These are phyloP conservation scores for Leucocoprinus leucothites DNA, from an alignment of 768 basidiomycete species.

Conservation along the genomic window DNA sequence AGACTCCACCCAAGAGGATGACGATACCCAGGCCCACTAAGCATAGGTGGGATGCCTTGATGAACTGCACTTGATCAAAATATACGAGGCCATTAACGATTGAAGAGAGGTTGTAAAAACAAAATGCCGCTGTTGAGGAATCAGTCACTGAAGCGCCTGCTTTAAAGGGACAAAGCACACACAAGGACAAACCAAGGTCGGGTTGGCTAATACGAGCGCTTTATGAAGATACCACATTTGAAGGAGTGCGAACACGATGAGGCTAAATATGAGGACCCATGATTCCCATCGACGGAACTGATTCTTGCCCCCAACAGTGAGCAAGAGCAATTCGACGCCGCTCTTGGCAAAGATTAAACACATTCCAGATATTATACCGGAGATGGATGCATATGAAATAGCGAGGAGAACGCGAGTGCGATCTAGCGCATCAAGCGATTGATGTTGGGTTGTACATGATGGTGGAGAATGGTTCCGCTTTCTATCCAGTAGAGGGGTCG, in stretches of 20 bases:
- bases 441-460: conserved; percentile 15
- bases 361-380: conserved; percentile 89
- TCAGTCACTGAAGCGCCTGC: conserved; percentile 16
- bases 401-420: conserved; percentile 65
- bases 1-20: conserved; percentile 81
- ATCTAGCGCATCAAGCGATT: conserved; percentile 24
- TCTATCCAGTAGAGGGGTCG: conserved; percentile 53
- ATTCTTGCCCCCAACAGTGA: conserved; percentile 72
- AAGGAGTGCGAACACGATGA: conserved; percentile 71
- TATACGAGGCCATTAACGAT: conserved; percentile 90
- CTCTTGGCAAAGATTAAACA: conserved; percentile 93
- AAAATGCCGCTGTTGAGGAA: conserved; percentile 71
- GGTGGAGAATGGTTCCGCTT: conserved; percentile 19
- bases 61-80: conserved; percentile 78
- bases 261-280: conserved; percentile 74
- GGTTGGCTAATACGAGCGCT: conserved; percentile 75
- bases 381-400: conserved; percentile 82
- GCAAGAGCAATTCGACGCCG: conserved; percentile 81
- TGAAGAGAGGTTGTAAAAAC: conserved; percentile 91
- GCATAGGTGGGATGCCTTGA: conserved; percentile 64
- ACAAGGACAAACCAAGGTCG: conserved; percentile 85
- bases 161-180: conserved; percentile 27
- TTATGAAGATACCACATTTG: conserved; percentile 87
- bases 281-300: conserved; percentile 84
- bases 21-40: conserved; percentile 77